Conservation (phyloP, 257 asterid genomes). For the Nicotiana undulata region DNA sequence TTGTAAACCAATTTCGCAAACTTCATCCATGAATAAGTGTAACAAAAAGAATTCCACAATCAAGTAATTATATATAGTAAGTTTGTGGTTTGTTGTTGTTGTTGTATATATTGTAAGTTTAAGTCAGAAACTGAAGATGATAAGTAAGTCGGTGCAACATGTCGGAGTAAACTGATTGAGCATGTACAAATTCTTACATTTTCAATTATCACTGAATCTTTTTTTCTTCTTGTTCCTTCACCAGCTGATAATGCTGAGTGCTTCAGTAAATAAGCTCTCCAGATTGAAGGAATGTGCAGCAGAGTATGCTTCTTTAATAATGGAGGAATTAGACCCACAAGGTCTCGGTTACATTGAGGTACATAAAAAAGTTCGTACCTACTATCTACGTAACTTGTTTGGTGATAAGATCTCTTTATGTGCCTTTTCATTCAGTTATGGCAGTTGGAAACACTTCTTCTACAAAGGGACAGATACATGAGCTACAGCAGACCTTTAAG, state of each 20-base stretch:
- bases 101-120: not conserved
- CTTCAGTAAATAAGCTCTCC: constrained; percentile 80
- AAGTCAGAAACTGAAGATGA: too few species aligned
- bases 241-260: constrained; percentile 87
- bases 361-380: not conserved
- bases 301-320: constrained; percentile 70
- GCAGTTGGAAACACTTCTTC: constrained; percentile 83
- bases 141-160: too few species aligned
- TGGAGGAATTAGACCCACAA: constrained; percentile 92
- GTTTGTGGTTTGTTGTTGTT: too few species aligned
- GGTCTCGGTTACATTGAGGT: constrained; percentile 84
- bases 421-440: constrained; percentile 47
- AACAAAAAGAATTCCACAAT: not conserved
- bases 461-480: constrained; percentile 73
- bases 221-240: not conserved
- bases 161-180: not conserved
- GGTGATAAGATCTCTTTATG: not conserved
- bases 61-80: not conserved
- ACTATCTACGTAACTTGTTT: too few species aligned
- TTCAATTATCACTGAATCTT: not conserved
- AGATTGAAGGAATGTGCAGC: constrained; percentile 75
- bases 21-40: too few species aligned
- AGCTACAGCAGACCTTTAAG: constrained; percentile 79
- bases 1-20: too few species aligned
- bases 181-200: not conserved